Base-by-base conservation (phyloP, 2,329 filamentous ascomycete species). In the Gnomoniopsis smithogilvyi region DNA sequence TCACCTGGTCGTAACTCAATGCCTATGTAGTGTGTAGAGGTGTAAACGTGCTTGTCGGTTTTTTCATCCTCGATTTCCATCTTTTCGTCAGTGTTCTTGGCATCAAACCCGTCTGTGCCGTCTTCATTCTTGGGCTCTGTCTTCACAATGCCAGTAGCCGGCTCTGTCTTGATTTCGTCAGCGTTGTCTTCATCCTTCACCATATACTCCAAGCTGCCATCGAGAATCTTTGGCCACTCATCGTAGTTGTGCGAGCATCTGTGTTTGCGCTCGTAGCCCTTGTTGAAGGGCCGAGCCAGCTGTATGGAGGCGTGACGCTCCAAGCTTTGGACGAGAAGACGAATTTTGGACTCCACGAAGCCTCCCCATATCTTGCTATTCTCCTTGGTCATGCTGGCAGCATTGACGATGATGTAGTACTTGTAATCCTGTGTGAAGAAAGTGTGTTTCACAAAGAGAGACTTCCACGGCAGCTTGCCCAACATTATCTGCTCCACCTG, bases 351-450 rank as follows among this genome's bases (percentile, higher is more conserved):
- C 73, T 98, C 92, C 3, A 99, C 91, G 54, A 94, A 86, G 43
- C 95, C 95, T 19, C 91, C 91, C 91, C 94, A 98, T 2, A 88
- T 83, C 56, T 91, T 88, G 69, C 96, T 90, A 1, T 89, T 86
- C 66, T 96, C 92, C 70, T 93, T 92, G 34, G 87, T 90, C 61
- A 84, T 90, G 72, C 91, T 93, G 1, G 91, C 88, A 17, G 92
- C 86, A 51, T 93, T 89, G 58, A 99, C 88, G 54, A 89, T 91
- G 56, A 99, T 85, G 72, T 98, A 99, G 72, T 98, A 97, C 73
- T 96, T 96, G 79, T 96, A 96, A 64, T 90, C 92, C 43, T 86
- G 74, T 0, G 93, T 96, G 75, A 99, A 99, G 74, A 99, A 99
- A 0, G 87, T 90, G 73, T 98, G 94, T 67, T 92, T 92, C 49